Conservation (phyloP, 805 yeast genomes). For the Dipodascopsis tothii region DNA sequence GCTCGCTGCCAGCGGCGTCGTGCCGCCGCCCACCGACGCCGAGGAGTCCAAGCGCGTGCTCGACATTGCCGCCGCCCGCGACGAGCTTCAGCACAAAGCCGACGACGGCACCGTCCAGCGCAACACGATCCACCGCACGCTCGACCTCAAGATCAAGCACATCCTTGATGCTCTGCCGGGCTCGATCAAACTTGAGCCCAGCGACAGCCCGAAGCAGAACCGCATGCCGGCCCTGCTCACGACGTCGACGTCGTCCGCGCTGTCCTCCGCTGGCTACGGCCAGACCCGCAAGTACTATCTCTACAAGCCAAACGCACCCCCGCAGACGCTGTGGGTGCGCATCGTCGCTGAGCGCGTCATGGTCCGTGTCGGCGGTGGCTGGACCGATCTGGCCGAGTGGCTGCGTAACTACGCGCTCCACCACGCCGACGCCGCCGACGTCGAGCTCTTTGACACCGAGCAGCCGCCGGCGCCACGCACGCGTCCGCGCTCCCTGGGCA, state of each 20-base stretch:
- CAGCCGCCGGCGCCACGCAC: not conserved
- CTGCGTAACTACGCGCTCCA: slow-evolving; percentile 17
- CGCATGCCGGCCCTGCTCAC: slow-evolving; percentile 6
- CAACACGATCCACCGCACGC: slow-evolving; percentile 3
- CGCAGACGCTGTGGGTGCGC: slow-evolving; percentile 24
- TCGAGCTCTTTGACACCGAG: not conserved
- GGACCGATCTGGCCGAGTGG: slow-evolving; percentile 26
- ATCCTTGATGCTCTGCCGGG: slow-evolving; percentile 1
- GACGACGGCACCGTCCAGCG: too few species aligned
- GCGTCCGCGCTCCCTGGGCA: too few species aligned
- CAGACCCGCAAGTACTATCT: slow-evolving; percentile 21
- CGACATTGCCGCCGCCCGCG: too few species aligned
- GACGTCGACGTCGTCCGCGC: slow-evolving; percentile 1
- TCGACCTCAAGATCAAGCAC: slow-evolving; percentile 16
- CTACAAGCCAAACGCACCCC: slow-evolving; percentile 22
- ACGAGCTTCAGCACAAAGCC: too few species aligned
- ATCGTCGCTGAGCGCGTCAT: slow-evolving; percentile 24
- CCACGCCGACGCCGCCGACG: slow-evolving; percentile 5
- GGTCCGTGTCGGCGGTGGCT: slow-evolving; percentile 26
- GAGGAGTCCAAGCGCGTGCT: too few species aligned
- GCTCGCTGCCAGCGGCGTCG: too few species aligned
- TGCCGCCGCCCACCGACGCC: too few species aligned
- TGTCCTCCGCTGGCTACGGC: slow-evolving; percentile 22
- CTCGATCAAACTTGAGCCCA: not conserved
- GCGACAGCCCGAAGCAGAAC: slow-evolving; percentile 1